Conservation (phyloP, 208 protist species). For the Trypanosoma congolense region DNA sequence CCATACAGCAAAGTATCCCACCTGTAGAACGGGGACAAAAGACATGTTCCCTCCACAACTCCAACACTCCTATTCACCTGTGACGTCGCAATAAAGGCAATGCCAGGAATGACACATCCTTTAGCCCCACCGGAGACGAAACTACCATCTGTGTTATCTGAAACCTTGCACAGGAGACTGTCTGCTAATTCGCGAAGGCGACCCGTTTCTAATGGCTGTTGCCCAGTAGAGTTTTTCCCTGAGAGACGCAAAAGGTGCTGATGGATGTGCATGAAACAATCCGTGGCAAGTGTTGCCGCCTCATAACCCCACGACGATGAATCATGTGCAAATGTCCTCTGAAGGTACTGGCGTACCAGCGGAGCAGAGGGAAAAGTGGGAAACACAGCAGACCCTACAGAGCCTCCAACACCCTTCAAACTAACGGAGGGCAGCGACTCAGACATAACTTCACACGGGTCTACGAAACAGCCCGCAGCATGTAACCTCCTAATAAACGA, state of each 20-base stretch:
- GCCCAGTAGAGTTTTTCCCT: neutral
- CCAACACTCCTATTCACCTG: neutral
- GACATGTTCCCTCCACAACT: conserved; percentile 4
- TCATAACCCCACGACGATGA: conserved; percentile 13
- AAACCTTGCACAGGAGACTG: conserved; percentile 3
- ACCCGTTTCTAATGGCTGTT: neutral
- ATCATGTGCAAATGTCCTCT: conserved; percentile 18
- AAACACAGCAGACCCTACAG: neutral
- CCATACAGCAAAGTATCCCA: conserved; percentile 10
- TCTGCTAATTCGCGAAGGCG: conserved; percentile 9
- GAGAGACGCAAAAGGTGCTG: conserved; percentile 1
- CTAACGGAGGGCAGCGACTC: neutral
- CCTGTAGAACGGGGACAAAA: conserved; percentile 8
- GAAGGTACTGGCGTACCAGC: conserved; percentile 15
- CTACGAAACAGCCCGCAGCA: neutral
- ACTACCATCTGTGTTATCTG: conserved; percentile 1
- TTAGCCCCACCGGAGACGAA: conserved; percentile 1
- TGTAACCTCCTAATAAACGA: conserved; percentile 16
- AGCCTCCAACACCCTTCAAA: neutral
- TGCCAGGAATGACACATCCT: conserved; percentile 19
- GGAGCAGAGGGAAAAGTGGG: conserved; percentile 2
- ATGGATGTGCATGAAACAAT: conserved; percentile 20
- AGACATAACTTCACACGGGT: conserved; percentile 9
- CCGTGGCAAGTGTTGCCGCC: conserved; percentile 14
- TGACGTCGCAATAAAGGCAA: conserved; percentile 13